A percentile compares a stretch with the other conserved stretches of the same genome.
Evolutionary conservation across 2,329 filamentous ascomycete species (phyloP).

Genomic region (Esteya vermicola): DNA sequence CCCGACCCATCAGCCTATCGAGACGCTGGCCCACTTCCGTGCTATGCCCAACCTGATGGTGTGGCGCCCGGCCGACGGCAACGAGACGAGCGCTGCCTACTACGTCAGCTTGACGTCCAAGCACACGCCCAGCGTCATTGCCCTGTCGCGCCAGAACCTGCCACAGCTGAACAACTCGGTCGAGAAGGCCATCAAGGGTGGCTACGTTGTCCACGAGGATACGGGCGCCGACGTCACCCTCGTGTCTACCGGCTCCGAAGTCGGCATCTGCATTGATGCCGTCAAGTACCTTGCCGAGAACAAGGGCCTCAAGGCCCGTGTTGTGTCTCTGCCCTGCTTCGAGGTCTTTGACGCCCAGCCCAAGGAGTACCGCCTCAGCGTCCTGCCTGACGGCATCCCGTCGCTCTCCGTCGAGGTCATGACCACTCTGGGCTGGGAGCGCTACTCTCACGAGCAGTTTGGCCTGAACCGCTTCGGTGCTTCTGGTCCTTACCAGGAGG

Average conservation of each 20-base stretch:
- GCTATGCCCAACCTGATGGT: slow-evolving; percentile 98
- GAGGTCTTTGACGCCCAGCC: slow-evolving; percentile 90
- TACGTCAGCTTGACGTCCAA: slow-evolving; percentile 86
- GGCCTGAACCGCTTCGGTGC: slow-evolving; percentile 98
- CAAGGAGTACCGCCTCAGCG: slow-evolving; percentile 89
- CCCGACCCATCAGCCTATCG: slow-evolving; percentile 96
- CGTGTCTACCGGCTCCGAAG: slow-evolving; percentile 91
- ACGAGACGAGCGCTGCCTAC: slow-evolving; percentile 96
- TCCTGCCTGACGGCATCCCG: slow-evolving; percentile 88
- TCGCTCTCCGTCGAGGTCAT: slow-evolving; percentile 91
- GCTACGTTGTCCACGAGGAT: slow-evolving; percentile 78
- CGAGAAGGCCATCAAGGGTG: slow-evolving; percentile 83
- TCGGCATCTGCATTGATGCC: slow-evolving; percentile 83
- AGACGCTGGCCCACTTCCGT: slow-evolving; percentile 96
- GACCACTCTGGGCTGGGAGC: slow-evolving; percentile 96
- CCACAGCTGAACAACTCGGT: slow-evolving; percentile 94
- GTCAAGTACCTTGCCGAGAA: slow-evolving; percentile 84
- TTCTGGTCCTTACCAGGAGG: slow-evolving; percentile 91
- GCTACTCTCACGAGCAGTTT: slow-evolving; percentile 98
- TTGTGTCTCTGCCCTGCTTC: slow-evolving; percentile 92
- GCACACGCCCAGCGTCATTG: slow-evolving; percentile 82
- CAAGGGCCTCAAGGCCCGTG: slow-evolving; percentile 72
- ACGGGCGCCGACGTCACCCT: slow-evolving; percentile 77
- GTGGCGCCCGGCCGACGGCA: slow-evolving; percentile 95
- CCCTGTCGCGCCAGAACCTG: slow-evolving; percentile 93